Evolutionary conservation across 495 filamentous ascomycete species (phyloP), one percentile per base, ranked within the genome.

Genomic region (Talaromyces wortmannii): DNA sequence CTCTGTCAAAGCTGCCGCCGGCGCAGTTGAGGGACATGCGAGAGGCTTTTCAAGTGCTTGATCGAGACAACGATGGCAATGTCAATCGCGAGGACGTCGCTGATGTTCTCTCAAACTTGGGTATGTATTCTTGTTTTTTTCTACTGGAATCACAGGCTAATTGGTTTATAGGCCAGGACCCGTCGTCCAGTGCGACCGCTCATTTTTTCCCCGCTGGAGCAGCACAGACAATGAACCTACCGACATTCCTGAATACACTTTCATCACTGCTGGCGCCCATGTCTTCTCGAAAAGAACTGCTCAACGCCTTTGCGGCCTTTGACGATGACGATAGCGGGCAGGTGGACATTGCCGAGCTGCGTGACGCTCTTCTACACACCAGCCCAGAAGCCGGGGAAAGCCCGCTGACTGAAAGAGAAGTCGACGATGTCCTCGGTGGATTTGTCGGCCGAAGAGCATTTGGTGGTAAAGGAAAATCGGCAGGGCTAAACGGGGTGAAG

Each of bases 251-350:
- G 13, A 89, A 86, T 59, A 85, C 83, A 7, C 76, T 97, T 6
- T 85, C 90, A 0, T 73, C 77, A 7, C 76, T 88, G 0, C 73
- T 97, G n/a, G 79, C 81, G 0, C 78, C 83, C 0, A 72, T 97
- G 15, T 90, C 87, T 0, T 82, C 86, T 3, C 81, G 81, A 11
- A 76, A 83, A 17, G 94, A 98, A 57, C 80, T 98, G 0, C 61
- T 87, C 2, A 90, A 88, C 6, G 94, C 95, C 0, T 90, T 98
- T 58, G 87, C 88, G 8, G 95, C 95, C 0, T 98, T 98, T 60
- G 94, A 98, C 62, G 89, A 95, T 58, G 90, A 95, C 59, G 94
- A 98, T 67, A 91, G 88, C 62, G 94, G 95, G 7, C 90, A 96
- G 66, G 82, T 97, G 31, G 90, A 97, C 62, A 75, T 94, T 15